Evolutionary conservation across 306 rosid genomes (phyloP).

Genomic region (Castanea crenata): DNA sequence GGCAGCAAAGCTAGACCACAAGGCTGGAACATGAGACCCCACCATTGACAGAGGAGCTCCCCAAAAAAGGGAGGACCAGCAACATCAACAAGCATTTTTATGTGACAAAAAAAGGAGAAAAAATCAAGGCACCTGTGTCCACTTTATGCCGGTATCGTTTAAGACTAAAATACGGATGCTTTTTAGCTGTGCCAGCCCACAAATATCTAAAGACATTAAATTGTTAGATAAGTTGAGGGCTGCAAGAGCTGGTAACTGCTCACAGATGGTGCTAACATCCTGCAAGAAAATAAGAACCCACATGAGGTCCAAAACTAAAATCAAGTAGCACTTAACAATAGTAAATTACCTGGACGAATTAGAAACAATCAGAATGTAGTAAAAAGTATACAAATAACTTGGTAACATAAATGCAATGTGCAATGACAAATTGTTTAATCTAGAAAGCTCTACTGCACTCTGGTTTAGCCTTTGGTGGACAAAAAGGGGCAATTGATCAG

Average conservation of each 20-base stretch:
- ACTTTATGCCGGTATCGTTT: constrained; percentile 64
- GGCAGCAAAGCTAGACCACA: no score
- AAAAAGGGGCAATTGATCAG: constrained; percentile 8
- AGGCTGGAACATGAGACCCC: no score
- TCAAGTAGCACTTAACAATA: not conserved
- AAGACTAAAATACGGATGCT: constrained; percentile 65
- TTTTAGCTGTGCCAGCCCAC: constrained; percentile 52
- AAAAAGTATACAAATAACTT: not conserved
- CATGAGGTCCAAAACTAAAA: not conserved
- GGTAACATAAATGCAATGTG: not conserved
- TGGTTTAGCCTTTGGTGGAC: constrained; percentile 13
- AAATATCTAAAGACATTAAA: constrained; percentile 50
- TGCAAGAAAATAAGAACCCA: constrained; percentile 33
- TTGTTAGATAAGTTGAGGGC: constrained; percentile 75
- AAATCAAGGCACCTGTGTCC: constrained; percentile 60
- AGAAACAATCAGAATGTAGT: not conserved
- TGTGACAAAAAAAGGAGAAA: constrained; percentile 1
- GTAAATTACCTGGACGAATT: not conserved
- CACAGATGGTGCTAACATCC: constrained; percentile 81
- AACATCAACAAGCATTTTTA: no score
- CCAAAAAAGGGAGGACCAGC: no score
- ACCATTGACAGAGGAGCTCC: no score
- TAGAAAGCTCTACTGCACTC: not conserved
- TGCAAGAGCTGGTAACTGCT: constrained; percentile 62
- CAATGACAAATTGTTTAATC: not conserved